Evolutionary conservation across 163 green algal species (phyloP), one percentile per base, ranked within the genome.

Genomic region (Scenedesmus sp.): DNA sequence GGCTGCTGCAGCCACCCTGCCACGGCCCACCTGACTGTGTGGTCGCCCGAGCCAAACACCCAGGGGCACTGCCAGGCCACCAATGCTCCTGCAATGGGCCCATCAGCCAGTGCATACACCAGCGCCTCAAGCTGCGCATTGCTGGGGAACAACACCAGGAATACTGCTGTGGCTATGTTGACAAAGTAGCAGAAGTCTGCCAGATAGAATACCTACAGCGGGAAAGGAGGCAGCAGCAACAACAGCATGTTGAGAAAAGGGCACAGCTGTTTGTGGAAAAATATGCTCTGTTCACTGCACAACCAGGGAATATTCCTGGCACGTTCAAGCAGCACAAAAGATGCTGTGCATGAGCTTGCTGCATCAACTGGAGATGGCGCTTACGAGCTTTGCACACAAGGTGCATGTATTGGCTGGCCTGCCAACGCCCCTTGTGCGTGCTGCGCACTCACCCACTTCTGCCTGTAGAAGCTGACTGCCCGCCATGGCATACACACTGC

Each of bases 141-240:
- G 18, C 80, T 24, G 22, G 93, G 81, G 16, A 86, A 83, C 13
- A 92, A 68, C 44, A 96, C 3, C 78, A 98, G 78, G 46, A 94
- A 95, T 20, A 83, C 79, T 0, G 93, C 89, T 24, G 90, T 92
- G 1, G 93, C 91, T 4, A 92, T 33, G 90, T 97, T 97, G 42
- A 93, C 95, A 65, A 93, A 95, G 91, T 98, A 98, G 93, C 96
- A 98, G 88, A 96, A 98, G 89, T 98, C 96, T 9, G 97, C 73
- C 56, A 98, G 87, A 85, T 95, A 98, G 61, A 96, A 96, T 40
- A 56, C 61, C 78, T 92, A 87, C 56, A 73, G 26, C 26, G 42
- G 43, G 13, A 22, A 24, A 43, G 22, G 51, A 26, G 22, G n/a
- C 26, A 43, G 26, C 53, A 43, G 37, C 7, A 26, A 51, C 42